Base-by-base conservation (phyloP, 1,139 yeast genomes). In the Ashbya aceris region DNA sequence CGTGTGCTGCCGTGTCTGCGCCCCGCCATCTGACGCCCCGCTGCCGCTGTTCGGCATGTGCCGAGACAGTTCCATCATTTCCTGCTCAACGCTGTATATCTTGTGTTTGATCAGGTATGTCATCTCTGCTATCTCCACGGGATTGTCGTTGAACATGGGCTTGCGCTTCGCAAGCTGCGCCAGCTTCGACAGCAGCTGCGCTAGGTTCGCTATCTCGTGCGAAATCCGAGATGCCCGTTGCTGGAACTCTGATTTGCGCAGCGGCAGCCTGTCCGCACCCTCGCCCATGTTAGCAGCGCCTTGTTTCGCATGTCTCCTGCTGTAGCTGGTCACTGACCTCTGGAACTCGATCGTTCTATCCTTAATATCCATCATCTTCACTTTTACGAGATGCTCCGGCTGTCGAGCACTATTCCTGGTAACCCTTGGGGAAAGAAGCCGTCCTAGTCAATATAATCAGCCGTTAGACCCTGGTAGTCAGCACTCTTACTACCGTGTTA, bases 41-140 rank as follows among this genome's bases (percentile, higher is more conserved):
- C 58, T 82, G 86, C 44, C 86, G 67, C 39, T 73, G 5, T 23
- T 23, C 5, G 37, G 11, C 11, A 11, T 10, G 30, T 48, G 40
- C 34, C 54, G 49, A 31, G 54, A 52, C 36, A 61, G 47, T 12
- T 51, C 54, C 32, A 58, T 81, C 51, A 91, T 71, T 50, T 74
- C 77, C 53, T 83, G 82, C 58, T 87, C 96, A 45, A 93, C 79
- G 52, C 80, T 76, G 60, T 89, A 83, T 35, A 93, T 85, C 60
- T 87, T 95, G 61, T 91, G 96, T 58, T 91, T 93, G 56, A 91
- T 87, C 39, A 91, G 83, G 58, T 83, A 85, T 1, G 98, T 87
- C 51, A 93, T 70, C 61, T 91, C 96, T 13, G 91, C 85, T 48
- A 93, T 85, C 60, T 91, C 98, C 27, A 84, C 80, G 1, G 98